These are phyloP conservation scores for Cordyceps militaris DNA, from an alignment of 2,329 filamentous ascomycete genomes.

Conservation along the genomic window DNA sequence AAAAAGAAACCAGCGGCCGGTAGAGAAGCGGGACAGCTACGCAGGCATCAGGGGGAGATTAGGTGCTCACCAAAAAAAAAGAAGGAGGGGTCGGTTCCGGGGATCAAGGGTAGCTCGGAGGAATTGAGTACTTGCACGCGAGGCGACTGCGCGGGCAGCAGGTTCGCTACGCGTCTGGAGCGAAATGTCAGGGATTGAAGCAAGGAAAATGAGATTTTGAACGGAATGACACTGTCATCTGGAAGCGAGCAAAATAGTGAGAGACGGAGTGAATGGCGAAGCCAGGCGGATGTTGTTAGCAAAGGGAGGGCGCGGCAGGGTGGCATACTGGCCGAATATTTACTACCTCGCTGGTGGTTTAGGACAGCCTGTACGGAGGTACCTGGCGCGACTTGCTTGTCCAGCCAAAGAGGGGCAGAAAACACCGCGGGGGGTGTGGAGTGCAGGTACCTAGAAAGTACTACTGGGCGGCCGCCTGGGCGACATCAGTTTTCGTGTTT, in stretches of 20 bases:
- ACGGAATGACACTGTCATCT: constrained; percentile 9
- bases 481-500: constrained; percentile 1
- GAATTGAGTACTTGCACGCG: neutral
- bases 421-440: neutral
- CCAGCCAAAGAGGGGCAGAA: neutral
- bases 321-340: neutral
- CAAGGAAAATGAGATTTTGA: neutral
- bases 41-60: constrained; percentile 9
- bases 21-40: neutral
- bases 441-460: constrained; percentile 4
- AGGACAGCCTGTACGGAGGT: constrained; percentile 1
- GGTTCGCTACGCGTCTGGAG: constrained; percentile 1
- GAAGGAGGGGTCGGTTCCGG: constrained; percentile 10
- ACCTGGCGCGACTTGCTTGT: neutral
- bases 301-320: neutral
- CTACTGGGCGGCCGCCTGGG: neutral
- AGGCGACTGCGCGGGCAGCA: neutral
- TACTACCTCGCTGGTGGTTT: neutral
- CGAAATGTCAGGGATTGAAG: constrained; percentile 10
- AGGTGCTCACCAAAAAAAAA: constrained; percentile 10
- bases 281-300: constrained; percentile 1
- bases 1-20: neutral
- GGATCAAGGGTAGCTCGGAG: neutral
- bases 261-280: constrained; percentile 2
- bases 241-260: neutral